phyloP scores from a whole-genome alignment of 1,284 basidiomycete genomes.

The Bondarzewia mesenterica region DNA sequence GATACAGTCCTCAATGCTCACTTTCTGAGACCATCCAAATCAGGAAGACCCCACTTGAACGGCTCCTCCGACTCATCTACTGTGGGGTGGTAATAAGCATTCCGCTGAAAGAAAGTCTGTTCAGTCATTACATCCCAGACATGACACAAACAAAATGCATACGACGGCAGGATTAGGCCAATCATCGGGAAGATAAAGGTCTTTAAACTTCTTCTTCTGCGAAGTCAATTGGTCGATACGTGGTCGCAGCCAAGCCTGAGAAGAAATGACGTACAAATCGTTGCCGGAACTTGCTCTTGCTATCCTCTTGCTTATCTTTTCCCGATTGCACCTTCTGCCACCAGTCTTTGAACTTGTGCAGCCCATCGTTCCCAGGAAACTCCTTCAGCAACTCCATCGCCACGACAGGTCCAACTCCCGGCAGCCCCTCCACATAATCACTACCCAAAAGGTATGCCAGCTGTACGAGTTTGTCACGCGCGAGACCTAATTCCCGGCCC shows the following conservation, averaged over 20 bases:
- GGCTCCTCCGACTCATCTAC: conserved; percentile 90
- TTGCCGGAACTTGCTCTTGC: conserved; percentile 66
- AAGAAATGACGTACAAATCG: conserved; percentile 63
- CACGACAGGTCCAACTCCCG: conserved; percentile 91
- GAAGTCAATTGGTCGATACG: background rate
- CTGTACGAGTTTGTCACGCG: conserved; percentile 80
- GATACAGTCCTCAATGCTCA: conserved; percentile 29
- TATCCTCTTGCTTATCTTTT: conserved; percentile 70
- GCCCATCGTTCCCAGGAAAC: conserved; percentile 79
- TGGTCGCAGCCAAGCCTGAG: background rate
- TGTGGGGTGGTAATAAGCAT: conserved; percentile 88
- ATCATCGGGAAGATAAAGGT: conserved; percentile 73
- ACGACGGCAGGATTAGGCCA: conserved; percentile 93
- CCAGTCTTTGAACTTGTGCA: conserved; percentile 89
- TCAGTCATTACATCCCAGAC: background rate
- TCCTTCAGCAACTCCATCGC: conserved; percentile 93
- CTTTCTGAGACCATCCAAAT: conserved; percentile 84
- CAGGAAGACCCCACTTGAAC: conserved; percentile 96
- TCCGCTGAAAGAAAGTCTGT: conserved; percentile 51
- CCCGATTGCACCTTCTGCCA: conserved; percentile 94
- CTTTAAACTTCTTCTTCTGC: conserved; percentile 86
- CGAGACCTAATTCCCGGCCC: conserved; percentile 81
- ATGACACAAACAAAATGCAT: conserved; percentile 20
- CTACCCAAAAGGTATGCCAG: conserved; percentile 93
- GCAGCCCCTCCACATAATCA: conserved; percentile 96